phyloP scores from a whole-genome alignment of 176 grass and related monocot genomes.

The Sorghum bicolor region Sorghum_bicolor_NCBIv3 NC_012877.2:9296001-9296500 shows the following conservation, averaged over 20 bases:
- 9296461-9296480: neutral
- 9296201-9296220: conserved; percentile 10
- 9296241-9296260: neutral
- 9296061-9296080: neutral
- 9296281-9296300: neutral
- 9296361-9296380: conserved; percentile 1
- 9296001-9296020: neutral
- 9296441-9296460: neutral
- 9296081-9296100: neutral
- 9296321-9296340: conserved; percentile 1
- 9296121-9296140: neutral
- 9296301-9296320: neutral
- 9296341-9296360: neutral
- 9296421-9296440: neutral
- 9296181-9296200: neutral
- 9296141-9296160: neutral
- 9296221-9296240: conserved; percentile 3
- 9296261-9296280: neutral
- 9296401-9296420: neutral
- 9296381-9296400: neutral
- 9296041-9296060: neutral
- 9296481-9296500: neutral
- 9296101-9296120: neutral
- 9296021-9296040: neutral
- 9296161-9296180: conserved; percentile 1